These are phyloP conservation scores for Galerina sulciceps DNA, from an alignment of 768 basidiomycete genomes.

Conservation along the genomic window DNA sequence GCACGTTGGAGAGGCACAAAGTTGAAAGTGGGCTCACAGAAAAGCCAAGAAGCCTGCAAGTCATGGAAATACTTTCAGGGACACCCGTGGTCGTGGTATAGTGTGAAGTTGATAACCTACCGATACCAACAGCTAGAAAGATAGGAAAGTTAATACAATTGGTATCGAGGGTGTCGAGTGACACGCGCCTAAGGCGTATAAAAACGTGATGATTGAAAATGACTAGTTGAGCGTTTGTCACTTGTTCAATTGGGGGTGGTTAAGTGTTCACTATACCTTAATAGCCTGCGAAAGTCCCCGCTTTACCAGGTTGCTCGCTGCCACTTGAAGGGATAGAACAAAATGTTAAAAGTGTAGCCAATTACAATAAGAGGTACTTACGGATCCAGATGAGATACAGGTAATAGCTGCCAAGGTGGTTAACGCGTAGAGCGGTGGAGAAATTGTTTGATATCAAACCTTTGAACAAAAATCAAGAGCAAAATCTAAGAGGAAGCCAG, in stretches of 20 bases:
- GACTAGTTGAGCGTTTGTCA: neutral
- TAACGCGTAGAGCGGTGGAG: too few species aligned
- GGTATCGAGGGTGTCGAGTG: neutral
- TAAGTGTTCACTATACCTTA: neutral
- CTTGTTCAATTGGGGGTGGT: neutral
- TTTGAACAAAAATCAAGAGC: slow-evolving; percentile 1
- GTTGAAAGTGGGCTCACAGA: neutral
- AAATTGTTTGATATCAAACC: neutral
- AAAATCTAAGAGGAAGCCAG: neutral
- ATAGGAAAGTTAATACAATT: neutral
- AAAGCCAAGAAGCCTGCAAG: neutral
- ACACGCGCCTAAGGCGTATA: neutral
- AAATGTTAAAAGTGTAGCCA: neutral
- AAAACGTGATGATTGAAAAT: neutral
- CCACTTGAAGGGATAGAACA: neutral
- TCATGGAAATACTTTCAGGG: neutral
- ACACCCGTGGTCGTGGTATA: too few species aligned
- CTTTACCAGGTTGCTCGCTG: neutral
- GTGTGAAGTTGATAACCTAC: neutral
- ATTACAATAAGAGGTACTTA: neutral
- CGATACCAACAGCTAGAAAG: neutral
- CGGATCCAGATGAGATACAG: neutral
- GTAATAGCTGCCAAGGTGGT: neutral
- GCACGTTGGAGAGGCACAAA: neutral
- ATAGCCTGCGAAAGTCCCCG: neutral